phyloP scores from a whole-genome alignment of 352 stramenopile genomes.

The Globisporangium irregulare region DNA sequence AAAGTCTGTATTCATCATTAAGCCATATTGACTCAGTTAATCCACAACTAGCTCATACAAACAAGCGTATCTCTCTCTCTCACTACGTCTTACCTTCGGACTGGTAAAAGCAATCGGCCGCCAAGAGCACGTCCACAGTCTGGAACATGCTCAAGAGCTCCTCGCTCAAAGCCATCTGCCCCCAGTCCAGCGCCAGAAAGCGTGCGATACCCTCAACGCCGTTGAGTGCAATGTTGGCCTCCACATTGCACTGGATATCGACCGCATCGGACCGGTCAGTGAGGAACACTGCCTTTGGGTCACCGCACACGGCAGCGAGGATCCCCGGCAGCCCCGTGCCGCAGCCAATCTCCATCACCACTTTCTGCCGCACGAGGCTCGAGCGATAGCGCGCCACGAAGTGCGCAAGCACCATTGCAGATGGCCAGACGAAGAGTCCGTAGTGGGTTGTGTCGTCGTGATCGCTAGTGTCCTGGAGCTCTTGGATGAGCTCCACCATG shows the following conservation, averaged over 20 bases:
- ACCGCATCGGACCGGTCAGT: constrained; percentile 51
- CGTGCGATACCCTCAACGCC: constrained; percentile 24
- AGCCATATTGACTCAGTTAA: not conserved
- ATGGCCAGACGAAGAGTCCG: constrained; percentile 68
- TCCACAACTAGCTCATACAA: not conserved
- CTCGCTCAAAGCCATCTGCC: constrained; percentile 28
- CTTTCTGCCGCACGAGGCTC: constrained; percentile 28
- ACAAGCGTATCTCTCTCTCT: not conserved
- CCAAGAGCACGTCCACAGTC: constrained; percentile 47
- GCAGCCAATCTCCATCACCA: constrained; percentile 62
- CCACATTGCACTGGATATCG: constrained; percentile 45
- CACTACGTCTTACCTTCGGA: constrained; percentile 36
- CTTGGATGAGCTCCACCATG: constrained; percentile 60
- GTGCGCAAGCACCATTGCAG: constrained; percentile 44
- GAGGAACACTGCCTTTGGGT: constrained; percentile 36
- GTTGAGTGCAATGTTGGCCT: constrained; percentile 55
- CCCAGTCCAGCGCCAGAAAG: constrained; percentile 55
- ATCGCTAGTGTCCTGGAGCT: constrained; percentile 21
- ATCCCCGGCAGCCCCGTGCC: constrained; percentile 67
- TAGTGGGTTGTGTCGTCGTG: constrained; percentile 32
- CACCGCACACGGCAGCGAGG: constrained; percentile 39
- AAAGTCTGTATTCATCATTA: constrained; percentile 36
- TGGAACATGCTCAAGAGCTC: constrained; percentile 28
- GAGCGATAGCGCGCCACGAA: constrained; percentile 38
- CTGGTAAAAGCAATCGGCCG: constrained; percentile 71